phyloP scores from a whole-genome alignment of 495 filamentous ascomycete species.

The Friedmanniomyces endolithicus region DNA sequence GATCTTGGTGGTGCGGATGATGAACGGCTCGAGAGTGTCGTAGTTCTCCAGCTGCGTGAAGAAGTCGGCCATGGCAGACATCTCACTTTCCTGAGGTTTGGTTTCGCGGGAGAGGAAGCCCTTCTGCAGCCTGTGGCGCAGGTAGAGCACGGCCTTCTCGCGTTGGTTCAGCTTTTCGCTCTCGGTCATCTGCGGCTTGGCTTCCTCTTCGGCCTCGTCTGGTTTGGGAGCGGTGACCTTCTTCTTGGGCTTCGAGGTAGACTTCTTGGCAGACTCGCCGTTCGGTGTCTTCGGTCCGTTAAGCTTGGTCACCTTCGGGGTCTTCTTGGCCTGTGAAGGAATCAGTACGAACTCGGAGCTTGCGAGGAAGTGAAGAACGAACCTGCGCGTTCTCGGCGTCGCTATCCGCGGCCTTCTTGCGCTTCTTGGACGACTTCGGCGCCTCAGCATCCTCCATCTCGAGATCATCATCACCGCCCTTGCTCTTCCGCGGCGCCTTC shows the following conservation, averaged over 20 bases:
- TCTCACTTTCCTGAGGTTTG: slow-evolving; percentile 76
- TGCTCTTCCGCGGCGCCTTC: slow-evolving; percentile 50
- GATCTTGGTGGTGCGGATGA: slow-evolving; percentile 78
- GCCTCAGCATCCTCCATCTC: slow-evolving; percentile 64
- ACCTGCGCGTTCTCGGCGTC: slow-evolving; percentile 60
- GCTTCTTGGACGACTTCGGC: slow-evolving; percentile 49
- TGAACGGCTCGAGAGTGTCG: slow-evolving; percentile 67
- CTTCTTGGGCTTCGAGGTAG: slow-evolving; percentile 36
- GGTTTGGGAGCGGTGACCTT: slow-evolving; percentile 41
- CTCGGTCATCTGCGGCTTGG: slow-evolving; percentile 45
- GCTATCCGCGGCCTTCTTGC: slow-evolving; percentile 53
- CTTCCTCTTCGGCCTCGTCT: slow-evolving; percentile 37
- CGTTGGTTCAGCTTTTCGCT: slow-evolving; percentile 49
- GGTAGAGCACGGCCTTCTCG: slow-evolving; percentile 61
- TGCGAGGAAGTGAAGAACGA: slow-evolving; percentile 11
- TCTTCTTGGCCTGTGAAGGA: slow-evolving; percentile 38
- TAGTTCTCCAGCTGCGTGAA: slow-evolving; percentile 67
- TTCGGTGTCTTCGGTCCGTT: slow-evolving; percentile 44
- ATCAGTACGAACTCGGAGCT: not conserved
- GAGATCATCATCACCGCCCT: slow-evolving; percentile 51
- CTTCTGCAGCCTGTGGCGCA: slow-evolving; percentile 82
- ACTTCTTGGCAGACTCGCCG: slow-evolving; percentile 32
- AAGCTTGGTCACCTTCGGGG: slow-evolving; percentile 55
- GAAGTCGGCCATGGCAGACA: slow-evolving; percentile 65
- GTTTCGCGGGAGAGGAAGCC: slow-evolving; percentile 73